Base-by-base conservation (phyloP, 2,329 filamentous ascomycete species). In the Colletotrichum musicola region DNA sequence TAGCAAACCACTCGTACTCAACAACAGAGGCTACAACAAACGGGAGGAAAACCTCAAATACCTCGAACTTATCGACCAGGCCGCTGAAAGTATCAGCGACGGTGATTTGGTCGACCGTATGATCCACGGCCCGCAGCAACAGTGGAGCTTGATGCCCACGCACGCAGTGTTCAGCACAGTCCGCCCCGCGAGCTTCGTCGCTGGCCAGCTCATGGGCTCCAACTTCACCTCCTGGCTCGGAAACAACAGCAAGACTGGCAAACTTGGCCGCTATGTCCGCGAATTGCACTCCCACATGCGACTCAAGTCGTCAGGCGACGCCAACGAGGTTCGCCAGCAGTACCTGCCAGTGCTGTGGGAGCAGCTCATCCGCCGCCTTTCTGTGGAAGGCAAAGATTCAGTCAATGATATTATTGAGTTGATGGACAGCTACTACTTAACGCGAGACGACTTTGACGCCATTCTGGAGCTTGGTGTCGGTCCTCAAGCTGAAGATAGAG, bases 221-320 rank as follows among this genome's bases (percentile, higher is more conserved):
- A 85, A 86, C 49, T 99, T 99, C 77, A 96, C 96, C 0, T 87
- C 88, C 6, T 99, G 96, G 96, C 88, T 99, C 56, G 96, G 96
- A 75, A 96, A 97, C 79, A 97, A 97, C 80, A 98, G 95, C 82
- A 97, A 94, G 77, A 86, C 89, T 71, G 89, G 90, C 81, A 93
- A 90, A 80, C 84, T 98, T 56, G 88, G 88, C 71, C 91, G 96
- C 66, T 92, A 90, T 74, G 86, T 97, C 72, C 97, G 97, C 75
- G 96, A 99, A 75, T 94, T 99, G 6, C 96, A 99, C 78, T 93
- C 94, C 5, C 96, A 99, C 77, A 98, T 99, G 94, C 92, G 96
- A 9, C 88, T 99, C 67, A 91, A 91, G 72, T 91, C 93, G 12
- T 97, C 94, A 44, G 96, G 93, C 25, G 96, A 99, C 77, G 90